These are phyloP conservation scores for Amaranthus hypochondriacus DNA, from an alignment of 148 eudicot species.

Conservation along the genomic window DNA sequence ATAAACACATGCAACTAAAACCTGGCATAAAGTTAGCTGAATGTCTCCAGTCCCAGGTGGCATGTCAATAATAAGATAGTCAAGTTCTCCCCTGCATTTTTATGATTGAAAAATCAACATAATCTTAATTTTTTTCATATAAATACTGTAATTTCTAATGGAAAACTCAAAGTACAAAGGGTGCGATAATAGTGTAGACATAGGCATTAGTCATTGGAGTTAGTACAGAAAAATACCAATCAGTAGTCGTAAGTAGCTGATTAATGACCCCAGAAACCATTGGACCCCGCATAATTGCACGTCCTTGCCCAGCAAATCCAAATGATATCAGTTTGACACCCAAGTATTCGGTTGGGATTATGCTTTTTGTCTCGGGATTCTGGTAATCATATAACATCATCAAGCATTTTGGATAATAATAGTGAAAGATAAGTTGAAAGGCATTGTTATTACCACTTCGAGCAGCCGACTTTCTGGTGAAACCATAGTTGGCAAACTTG, in stretches of 20 bases:
- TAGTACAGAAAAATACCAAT: conserved; percentile 47
- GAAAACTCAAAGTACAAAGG: neutral
- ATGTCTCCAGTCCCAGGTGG: conserved; percentile 99
- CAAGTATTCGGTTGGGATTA: conserved; percentile 92
- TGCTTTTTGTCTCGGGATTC: conserved; percentile 86
- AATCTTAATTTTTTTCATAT: neutral
- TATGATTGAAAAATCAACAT: conserved; percentile 2
- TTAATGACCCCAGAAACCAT: conserved; percentile 99
- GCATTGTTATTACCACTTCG: conserved; percentile 67
- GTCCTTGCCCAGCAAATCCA: conserved; percentile 99
- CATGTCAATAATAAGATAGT: conserved; percentile 96
- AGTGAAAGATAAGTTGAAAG: conserved; percentile 2
- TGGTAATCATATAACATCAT: conserved; percentile 27
- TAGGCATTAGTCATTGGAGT: neutral
- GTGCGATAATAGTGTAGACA: neutral
- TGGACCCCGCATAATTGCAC: conserved; percentile 99
- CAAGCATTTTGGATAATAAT: conserved; percentile 8
- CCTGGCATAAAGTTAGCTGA: conserved; percentile 98
- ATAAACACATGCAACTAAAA: conserved; percentile 23
- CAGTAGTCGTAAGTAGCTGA: conserved; percentile 90
- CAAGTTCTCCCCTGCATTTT: conserved; percentile 86
- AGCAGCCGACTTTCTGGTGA: conserved; percentile 84
- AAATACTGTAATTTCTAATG: neutral
- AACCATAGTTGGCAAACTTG: conserved; percentile 98
- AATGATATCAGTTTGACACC: conserved; percentile 93